These are phyloP conservation scores for Neoboletus magnificus DNA, from an alignment of 768 basidiomycete genomes.

Conservation along the genomic window DNA sequence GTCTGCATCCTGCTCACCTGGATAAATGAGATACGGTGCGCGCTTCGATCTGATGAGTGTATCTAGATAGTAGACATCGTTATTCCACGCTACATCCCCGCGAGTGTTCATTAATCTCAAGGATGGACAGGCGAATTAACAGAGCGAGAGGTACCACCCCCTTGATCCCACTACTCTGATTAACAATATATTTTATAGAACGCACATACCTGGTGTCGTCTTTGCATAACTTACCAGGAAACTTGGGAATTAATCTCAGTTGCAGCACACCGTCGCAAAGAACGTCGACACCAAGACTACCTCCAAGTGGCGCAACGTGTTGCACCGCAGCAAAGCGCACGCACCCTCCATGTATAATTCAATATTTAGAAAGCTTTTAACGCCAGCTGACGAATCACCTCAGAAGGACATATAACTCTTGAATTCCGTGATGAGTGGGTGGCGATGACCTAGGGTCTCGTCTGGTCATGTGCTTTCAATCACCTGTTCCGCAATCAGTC, in stretches of 20 bases:
- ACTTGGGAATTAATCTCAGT: background rate
- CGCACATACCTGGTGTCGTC: background rate
- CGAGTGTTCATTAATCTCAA: background rate
- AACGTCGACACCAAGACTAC: background rate
- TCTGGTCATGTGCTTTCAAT: background rate
- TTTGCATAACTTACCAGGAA: background rate
- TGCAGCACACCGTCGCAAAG: background rate
- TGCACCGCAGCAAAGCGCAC: background rate
- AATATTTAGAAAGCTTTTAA: background rate
- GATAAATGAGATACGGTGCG: background rate
- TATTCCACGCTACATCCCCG: background rate
- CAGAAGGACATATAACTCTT: background rate
- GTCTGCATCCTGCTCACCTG: background rate
- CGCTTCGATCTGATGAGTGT: background rate
- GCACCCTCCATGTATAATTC: background rate
- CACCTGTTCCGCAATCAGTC: background rate
- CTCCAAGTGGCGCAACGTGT: background rate
- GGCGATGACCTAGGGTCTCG: background rate
- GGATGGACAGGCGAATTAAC: background rate
- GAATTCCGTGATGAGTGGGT: background rate
- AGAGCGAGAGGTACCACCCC: background rate
- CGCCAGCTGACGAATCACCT: background rate
- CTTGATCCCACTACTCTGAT: background rate
- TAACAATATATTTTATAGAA: background rate
- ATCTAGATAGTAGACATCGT: background rate